A percentile compares a stretch with the other conserved stretches of the same genome.
Conservation (phyloP, 257 asterid species). For the Nicotiana otophora region DNA sequence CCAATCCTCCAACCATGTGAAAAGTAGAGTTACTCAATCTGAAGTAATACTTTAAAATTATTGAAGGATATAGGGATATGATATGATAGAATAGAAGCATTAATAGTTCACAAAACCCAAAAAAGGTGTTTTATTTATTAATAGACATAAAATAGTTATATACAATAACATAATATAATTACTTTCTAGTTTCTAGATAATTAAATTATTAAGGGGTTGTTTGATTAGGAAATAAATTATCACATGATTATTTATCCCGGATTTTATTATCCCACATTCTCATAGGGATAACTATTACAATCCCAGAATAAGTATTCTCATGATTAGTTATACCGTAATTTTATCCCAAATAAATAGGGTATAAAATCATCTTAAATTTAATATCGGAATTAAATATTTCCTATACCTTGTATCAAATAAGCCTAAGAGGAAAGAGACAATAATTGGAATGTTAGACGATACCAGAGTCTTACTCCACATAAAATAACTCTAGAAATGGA, state of each 20-base stretch:
- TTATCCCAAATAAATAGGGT: rapidly evolving
- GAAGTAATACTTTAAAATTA: conserved; percentile 12
- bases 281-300: too few species aligned
- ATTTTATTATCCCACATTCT: too few species aligned
- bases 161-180: too few species aligned
- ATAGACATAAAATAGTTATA: not conserved
- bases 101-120: conserved; percentile 36
- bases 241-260: too few species aligned
- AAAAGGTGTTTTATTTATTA: not conserved
- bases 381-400: too few species aligned
- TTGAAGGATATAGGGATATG: not conserved
- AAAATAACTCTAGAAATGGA: conserved; percentile 7
- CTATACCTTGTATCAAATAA: too few species aligned
- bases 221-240: too few species aligned
- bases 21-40: conserved; percentile 12
- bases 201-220: too few species aligned
- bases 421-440: conserved; percentile 14
- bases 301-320: too few species aligned
- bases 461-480: conserved; percentile 21
- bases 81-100: conserved; percentile 47
- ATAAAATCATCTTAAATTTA: too few species aligned
- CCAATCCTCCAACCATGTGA: conserved; percentile 25
- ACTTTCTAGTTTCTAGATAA: too few species aligned
- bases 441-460: conserved; percentile 27
- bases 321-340: too few species aligned